Evolutionary conservation across 179 eudicot species (phyloP), one percentile per base, ranked within the genome.

Genomic region (Gypsophila paniculata): DNA sequence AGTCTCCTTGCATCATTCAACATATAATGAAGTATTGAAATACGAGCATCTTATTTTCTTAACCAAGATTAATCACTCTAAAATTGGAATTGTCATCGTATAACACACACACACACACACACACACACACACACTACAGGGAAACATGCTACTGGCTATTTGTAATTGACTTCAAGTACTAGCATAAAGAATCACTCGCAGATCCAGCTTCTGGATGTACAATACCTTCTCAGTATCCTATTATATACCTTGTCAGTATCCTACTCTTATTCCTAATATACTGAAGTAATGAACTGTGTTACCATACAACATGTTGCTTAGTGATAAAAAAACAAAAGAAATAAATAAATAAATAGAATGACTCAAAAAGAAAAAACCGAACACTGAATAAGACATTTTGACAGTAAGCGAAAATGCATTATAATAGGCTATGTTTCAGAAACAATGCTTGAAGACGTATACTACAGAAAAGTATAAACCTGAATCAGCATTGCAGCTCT

Each of bases 401-500:
- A 39, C 8, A 39, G 44, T 8, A 29, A 29, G 12, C 6, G 23
- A 19, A 25, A 25, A 23, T 26, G 9, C 52, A 17, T 29, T 25
- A 10, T 46, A 26, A 29, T 52, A 18, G 72, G n/a, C 17, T 26
- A 68, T 51, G 23, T 44, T 38, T 58, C 64, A 36, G 52, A 65
- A 19, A 34, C 21, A 23, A 18, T 9, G 44, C 8, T 60, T 48
- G 9, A 14, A 57, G 34, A 58, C 65, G 14, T 13, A 26, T 63
- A 44, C 65, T 17, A 52, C 8, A 39, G 34, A 74, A 65, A 51
- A 48, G 68, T 59, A 38, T 57, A 74, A 51, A 94, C 99, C 97
- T 94, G 97, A 78, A 94, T 91, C 68, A 87, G 38, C 19, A 82
- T 85, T 61, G 96, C 97, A 76, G 99, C 97, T 72, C 80, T 87